Evolutionary conservation across 2,329 filamentous ascomycete species (phyloP).

Genomic region (Botrytis medusae): DNA sequence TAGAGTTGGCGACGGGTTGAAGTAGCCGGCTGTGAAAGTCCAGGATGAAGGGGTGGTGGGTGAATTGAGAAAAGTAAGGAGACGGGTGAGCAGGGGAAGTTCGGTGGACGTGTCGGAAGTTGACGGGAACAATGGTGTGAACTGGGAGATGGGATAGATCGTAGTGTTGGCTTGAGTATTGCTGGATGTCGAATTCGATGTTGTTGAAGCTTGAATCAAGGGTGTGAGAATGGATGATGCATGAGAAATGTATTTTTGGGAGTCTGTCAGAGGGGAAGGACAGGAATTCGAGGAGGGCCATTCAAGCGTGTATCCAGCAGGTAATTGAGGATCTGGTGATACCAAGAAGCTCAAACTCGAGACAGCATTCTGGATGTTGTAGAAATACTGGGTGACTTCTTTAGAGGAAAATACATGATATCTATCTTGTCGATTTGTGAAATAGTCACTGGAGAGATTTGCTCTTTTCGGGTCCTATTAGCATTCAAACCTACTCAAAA

Average conservation of each 20-base stretch:
- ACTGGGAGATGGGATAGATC: conserved; percentile 83
- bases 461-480: conserved; percentile 50
- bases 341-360: conserved; percentile 81
- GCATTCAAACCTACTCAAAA: neutral
- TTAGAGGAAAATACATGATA: conserved; percentile 87
- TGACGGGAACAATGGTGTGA: conserved; percentile 78
- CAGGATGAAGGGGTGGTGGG: conserved; percentile 72
- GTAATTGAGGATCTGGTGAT: conserved; percentile 55
- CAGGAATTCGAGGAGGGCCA: conserved; percentile 78
- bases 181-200: neutral
- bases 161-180: conserved; percentile 56
- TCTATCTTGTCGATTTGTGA: conserved; percentile 90
- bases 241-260: conserved; percentile 65
- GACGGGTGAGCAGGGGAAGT: conserved; percentile 73
- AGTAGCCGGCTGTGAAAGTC: conserved; percentile 98
- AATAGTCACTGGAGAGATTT: conserved; percentile 91
- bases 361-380: conserved; percentile 71
- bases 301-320: conserved; percentile 58
- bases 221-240: conserved; percentile 66
- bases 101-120: conserved; percentile 82
- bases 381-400: conserved; percentile 80
- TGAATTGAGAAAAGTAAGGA: conserved; percentile 67
- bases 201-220: conserved; percentile 53
- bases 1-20: conserved; percentile 88
- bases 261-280: conserved; percentile 70